These are phyloP conservation scores for Chlorophyllum brunneum DNA, from an alignment of 768 basidiomycete genomes.

Conservation along the genomic window DNA sequence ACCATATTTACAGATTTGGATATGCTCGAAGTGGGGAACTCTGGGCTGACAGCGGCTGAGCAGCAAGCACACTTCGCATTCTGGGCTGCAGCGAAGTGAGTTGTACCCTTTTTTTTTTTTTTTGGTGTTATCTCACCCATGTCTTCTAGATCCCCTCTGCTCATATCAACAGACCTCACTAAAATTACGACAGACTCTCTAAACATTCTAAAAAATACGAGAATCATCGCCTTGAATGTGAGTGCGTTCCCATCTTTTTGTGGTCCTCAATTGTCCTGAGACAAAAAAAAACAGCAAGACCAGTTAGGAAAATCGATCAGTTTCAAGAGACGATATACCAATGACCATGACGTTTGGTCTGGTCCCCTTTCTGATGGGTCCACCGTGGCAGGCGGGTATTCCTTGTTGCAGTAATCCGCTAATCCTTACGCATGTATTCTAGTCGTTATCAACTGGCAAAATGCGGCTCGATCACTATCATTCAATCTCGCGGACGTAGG, in stretches of 20 bases:
- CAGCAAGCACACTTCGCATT: conserved; percentile 48
- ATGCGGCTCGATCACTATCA: conserved; percentile 32
- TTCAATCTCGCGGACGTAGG: conserved; percentile 41
- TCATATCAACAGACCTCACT: conserved; percentile 42
- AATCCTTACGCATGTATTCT: background rate
- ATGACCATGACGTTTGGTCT: conserved; percentile 47
- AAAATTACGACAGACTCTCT: conserved; percentile 29
- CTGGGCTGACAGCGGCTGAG: conserved; percentile 36
- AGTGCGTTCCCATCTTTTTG: conserved; percentile 8
- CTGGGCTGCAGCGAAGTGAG: conserved; percentile 49
- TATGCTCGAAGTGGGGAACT: conserved; percentile 50
- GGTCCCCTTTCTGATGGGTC: conserved; percentile 46
- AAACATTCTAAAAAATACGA: conserved; percentile 35
- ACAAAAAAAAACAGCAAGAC: conserved; percentile 38
- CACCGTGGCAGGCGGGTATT: conserved; percentile 36
- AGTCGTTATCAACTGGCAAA: conserved; percentile 47
- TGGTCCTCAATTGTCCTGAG: background rate
- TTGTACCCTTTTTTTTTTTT: background rate
- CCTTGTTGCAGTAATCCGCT: background rate
- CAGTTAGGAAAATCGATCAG: conserved; percentile 38
- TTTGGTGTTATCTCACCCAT: background rate
- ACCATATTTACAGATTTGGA: conserved; percentile 39
- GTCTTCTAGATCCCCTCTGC: conserved; percentile 32
- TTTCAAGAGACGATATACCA: conserved; percentile 44
- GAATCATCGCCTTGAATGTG: conserved; percentile 43